phyloP scores from a whole-genome alignment of 805 yeast species.

The Priceomyces carsonii region DNA sequence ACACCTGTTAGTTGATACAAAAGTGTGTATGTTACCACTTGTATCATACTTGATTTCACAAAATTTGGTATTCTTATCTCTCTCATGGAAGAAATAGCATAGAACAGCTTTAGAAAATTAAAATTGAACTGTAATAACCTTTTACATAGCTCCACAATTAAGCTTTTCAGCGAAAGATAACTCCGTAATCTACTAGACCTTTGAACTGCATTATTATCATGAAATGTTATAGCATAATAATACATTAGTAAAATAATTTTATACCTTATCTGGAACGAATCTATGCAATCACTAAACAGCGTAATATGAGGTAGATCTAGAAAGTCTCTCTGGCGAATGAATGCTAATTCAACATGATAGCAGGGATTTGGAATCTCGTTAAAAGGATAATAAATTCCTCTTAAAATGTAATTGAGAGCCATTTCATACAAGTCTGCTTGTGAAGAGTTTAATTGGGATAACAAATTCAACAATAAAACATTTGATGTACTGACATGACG shows the following conservation, averaged over 20 bases:
- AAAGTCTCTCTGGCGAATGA: too few species aligned
- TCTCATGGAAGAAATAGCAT: conserved; percentile 3
- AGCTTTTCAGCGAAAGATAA: conserved; percentile 6
- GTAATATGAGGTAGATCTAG: too few species aligned
- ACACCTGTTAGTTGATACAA: not conserved
- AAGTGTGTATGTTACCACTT: not conserved
- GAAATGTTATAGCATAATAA: conserved; percentile 15
- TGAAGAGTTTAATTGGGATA: conserved; percentile 21
- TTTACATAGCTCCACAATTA: conserved; percentile 12
- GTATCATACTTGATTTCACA: not conserved
- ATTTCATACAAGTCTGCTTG: conserved; percentile 30
- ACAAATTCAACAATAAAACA: conserved; percentile 14
- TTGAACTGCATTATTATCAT: conserved; percentile 9
- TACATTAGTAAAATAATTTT: conserved; percentile 17
- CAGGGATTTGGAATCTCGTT: conserved; percentile 13
- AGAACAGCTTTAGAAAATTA: conserved; percentile 15
- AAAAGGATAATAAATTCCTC: conserved; percentile 21
- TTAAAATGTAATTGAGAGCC: conserved; percentile 25
- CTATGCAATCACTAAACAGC: conserved; percentile 27
- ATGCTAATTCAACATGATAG: conserved; percentile 18
- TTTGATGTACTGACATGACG: not conserved
- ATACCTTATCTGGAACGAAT: conserved; percentile 29
- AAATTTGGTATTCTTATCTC: too few species aligned
- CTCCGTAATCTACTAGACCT: not conserved
- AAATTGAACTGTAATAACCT: conserved; percentile 11